A percentile compares a stretch with the other conserved stretches of the same genome.
Conservation (phyloP, 106 monocot species). For the Gastrodia elata region DNA sequence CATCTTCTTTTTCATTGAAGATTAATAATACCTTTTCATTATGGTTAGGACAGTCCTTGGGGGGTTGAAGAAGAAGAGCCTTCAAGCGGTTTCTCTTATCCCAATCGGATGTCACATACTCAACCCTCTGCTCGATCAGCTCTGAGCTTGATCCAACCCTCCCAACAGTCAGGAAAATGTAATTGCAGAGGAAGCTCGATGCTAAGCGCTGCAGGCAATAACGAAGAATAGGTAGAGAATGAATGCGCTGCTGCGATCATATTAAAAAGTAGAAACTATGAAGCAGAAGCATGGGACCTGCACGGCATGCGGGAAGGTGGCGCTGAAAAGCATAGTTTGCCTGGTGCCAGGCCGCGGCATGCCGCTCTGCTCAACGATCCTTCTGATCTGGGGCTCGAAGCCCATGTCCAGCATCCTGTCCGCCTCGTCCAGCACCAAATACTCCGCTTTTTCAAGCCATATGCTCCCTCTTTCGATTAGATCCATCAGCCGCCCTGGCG, state of each 20-base stretch:
- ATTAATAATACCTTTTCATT: background rate
- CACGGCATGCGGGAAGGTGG: conserved; percentile 88
- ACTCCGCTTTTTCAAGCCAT: conserved; percentile 68
- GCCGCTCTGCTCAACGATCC: conserved; percentile 90
- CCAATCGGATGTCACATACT: conserved; percentile 18
- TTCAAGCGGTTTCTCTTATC: conserved; percentile 18
- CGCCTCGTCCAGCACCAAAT: conserved; percentile 83
- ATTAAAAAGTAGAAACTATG: no score
- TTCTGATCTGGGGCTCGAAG: conserved; percentile 94
- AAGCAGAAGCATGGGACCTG: conserved; percentile 31
- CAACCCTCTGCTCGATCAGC: conserved; percentile 23
- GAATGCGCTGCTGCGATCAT: background rate
- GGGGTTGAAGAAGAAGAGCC: conserved; percentile 6
- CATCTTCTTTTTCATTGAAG: no score
- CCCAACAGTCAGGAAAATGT: conserved; percentile 10
- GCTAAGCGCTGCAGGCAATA: conserved; percentile 12
- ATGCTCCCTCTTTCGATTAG: conserved; percentile 86
- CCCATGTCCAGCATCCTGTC: conserved; percentile 99
- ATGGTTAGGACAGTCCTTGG: background rate
- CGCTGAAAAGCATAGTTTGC: conserved; percentile 96
- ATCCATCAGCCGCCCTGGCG: conserved; percentile 87
- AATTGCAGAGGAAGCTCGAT: conserved; percentile 13
- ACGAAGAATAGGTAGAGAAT: background rate
- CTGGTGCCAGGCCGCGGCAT: conserved; percentile 76
- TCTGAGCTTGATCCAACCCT: conserved; percentile 25